These are phyloP conservation scores for Picochlorum sp. DNA, from an alignment of 139 green algal species.

Conservation along the genomic window DNA sequence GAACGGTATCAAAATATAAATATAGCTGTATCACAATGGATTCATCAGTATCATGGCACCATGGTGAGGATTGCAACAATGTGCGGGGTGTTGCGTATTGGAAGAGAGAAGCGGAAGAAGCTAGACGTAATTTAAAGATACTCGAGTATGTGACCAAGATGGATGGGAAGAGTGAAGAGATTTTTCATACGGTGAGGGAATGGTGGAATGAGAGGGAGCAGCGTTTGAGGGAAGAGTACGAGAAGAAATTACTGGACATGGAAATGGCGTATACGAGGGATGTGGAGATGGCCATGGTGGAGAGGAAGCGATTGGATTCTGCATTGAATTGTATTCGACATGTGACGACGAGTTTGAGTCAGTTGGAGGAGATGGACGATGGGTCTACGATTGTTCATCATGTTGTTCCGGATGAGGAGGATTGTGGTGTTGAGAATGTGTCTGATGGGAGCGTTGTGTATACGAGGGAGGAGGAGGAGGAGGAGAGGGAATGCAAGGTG, in stretches of 20 bases:
- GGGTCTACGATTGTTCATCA: no score
- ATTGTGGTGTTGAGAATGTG: no score
- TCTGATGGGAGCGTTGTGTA: no score
- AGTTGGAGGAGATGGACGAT: not conserved
- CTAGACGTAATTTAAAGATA: not conserved
- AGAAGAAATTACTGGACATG: not conserved
- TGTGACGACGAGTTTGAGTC: conserved; percentile 9
- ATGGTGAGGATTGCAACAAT: not conserved
- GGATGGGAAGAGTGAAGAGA: not conserved
- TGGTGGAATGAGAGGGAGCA: not conserved
- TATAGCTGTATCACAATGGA: no score
- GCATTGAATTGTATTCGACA: conserved; percentile 18
- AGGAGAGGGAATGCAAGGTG: not conserved
- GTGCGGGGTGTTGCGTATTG: not conserved
- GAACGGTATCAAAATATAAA: not conserved
- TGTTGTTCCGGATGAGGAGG: no score
- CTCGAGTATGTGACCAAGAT: not conserved
- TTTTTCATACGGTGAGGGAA: not conserved
- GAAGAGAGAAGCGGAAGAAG: not conserved
- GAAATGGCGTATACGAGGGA: conserved; percentile 4
- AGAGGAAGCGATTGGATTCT: conserved; percentile 12
- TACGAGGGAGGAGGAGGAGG: not conserved
- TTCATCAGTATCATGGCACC: no score
- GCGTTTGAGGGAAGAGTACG: not conserved
- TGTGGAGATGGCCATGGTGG: conserved; percentile 8